Percentiles rank a stretch among this genome's conserved stretches.
Evolutionary conservation across 208 protist genomes (phyloP).

Genomic region (Entamoeba invadens): DNA sequence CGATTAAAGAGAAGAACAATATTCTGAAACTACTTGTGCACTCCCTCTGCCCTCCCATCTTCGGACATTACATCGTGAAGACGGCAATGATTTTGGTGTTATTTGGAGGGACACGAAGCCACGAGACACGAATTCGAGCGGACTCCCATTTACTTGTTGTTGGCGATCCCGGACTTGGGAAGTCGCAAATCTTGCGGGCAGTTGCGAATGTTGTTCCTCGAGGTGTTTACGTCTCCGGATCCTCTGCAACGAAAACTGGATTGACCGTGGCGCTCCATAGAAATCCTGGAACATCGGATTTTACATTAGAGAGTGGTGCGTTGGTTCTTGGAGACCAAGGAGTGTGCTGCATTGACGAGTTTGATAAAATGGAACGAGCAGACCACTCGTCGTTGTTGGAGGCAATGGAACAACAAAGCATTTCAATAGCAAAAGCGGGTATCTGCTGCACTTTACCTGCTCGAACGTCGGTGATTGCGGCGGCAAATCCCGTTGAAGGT

Average conservation of each 20-base stretch:
- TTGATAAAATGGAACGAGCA: conserved; percentile 96
- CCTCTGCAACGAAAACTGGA: conserved; percentile 70
- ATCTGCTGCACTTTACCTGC: conserved; percentile 98
- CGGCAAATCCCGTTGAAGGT: conserved; percentile 86
- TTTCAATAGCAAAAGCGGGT: conserved; percentile 65
- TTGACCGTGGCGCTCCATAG: conserved; percentile 33
- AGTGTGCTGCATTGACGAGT: conserved; percentile 99
- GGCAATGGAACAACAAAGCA: conserved; percentile 86
- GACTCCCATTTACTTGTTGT: conserved; percentile 98
- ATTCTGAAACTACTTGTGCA: not conserved
- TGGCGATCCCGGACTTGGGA: conserved; percentile 93
- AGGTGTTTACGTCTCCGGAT: conserved; percentile 94
- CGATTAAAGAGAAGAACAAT: not conserved
- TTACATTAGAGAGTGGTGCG: conserved; percentile 94
- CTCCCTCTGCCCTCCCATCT: conserved; percentile 53
- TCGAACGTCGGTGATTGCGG: conserved; percentile 89
- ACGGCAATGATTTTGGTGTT: conserved; percentile 71
- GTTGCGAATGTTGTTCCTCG: conserved; percentile 84
- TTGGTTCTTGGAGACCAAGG: conserved; percentile 98
- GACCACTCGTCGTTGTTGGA: conserved; percentile 95
- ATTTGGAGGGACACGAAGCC: conserved; percentile 88
- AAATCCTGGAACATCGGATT: conserved; percentile 63
- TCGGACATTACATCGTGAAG: conserved; percentile 63
- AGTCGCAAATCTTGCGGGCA: conserved; percentile 95
- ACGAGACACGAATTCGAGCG: conserved; percentile 80